These are phyloP conservation scores for Erythrobasidium hasegawianum DNA, from an alignment of 1,284 basidiomycete genomes.

Conservation along the genomic window DNA sequence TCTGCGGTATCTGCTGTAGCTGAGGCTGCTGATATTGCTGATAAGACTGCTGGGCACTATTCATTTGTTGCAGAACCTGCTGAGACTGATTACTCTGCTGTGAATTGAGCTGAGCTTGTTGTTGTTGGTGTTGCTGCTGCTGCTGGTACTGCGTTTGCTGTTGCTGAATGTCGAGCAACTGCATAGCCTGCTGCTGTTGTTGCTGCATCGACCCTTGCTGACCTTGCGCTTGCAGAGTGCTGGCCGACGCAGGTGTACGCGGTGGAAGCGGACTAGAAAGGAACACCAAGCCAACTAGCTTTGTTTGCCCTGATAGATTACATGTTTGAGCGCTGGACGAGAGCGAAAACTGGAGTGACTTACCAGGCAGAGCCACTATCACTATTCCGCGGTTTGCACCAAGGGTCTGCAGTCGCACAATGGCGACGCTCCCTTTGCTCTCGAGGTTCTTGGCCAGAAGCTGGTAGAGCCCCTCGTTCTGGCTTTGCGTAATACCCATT, in stretches of 20 bases:
- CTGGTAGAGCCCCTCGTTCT: constrained; percentile 31
- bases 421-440: constrained; percentile 22
- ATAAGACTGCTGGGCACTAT: not conserved
- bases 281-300: constrained; percentile 28
- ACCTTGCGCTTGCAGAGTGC: no score
- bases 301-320: constrained; percentile 22
- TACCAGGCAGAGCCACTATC: constrained; percentile 27
- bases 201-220: constrained; percentile 3
- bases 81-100: not conserved
- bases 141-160: constrained; percentile 6
- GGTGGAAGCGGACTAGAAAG: constrained; percentile 17
- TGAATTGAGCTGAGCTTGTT: no score
- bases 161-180: not conserved
- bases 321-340: no score
- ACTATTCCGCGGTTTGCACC: constrained; percentile 27
- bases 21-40: constrained; percentile 2
- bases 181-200: constrained; percentile 11
- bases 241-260: constrained; percentile 8
- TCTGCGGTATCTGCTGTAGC: not conserved
- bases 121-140: constrained; percentile 3
- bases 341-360: no score
- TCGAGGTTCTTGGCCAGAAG: constrained; percentile 33
- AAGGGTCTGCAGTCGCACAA: constrained; percentile 9
- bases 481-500: constrained; percentile 14
- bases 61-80: not conserved